Percentiles rank a stretch among this genome's conserved stretches.
Evolutionary conservation across 2,329 filamentous ascomycete species (phyloP).

Genomic region (Sporothrix phasma): DNA sequence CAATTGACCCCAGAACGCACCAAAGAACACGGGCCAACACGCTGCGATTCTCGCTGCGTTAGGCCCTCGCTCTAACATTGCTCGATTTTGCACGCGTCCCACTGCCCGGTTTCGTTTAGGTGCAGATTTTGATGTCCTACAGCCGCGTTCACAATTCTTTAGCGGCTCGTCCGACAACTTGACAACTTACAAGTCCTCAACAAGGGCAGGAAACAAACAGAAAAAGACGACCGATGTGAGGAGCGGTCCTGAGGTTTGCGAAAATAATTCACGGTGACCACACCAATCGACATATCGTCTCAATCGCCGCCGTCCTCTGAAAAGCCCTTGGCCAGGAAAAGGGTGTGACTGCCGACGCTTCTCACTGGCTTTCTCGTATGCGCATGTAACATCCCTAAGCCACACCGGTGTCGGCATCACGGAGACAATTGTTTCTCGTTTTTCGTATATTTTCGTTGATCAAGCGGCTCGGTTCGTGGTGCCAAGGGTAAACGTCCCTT

Average conservation of each 20-base stretch:
- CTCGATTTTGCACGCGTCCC: not conserved
- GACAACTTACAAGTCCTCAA: not conserved
- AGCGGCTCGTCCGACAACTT: not conserved
- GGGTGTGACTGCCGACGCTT: not conserved
- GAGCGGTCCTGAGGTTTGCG: too few relatives aligned
- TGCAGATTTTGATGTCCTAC: not conserved
- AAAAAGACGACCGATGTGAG: not conserved
- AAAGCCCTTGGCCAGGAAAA: not conserved
- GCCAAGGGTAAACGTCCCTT: not conserved
- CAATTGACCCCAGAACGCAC: not conserved
- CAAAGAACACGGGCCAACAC: not conserved
- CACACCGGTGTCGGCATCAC: constrained; percentile 3
- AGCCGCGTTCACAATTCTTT: not conserved
- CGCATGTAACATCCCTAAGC: constrained; percentile 1
- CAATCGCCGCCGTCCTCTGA: not conserved
- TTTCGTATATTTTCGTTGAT: too few relatives aligned
- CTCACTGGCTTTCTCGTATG: not conserved
- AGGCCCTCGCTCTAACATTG: constrained; percentile 4
- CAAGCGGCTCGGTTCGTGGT: not conserved
- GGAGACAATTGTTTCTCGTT: not conserved
- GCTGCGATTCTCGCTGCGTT: constrained; percentile 2
- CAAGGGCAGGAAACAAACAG: not conserved
- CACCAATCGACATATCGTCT: not conserved
- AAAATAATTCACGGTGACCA: not conserved
- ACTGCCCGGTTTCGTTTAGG: not conserved